phyloP scores from a whole-genome alignment of 768 basidiomycete species.

The Megacollybia marginata region DNA sequence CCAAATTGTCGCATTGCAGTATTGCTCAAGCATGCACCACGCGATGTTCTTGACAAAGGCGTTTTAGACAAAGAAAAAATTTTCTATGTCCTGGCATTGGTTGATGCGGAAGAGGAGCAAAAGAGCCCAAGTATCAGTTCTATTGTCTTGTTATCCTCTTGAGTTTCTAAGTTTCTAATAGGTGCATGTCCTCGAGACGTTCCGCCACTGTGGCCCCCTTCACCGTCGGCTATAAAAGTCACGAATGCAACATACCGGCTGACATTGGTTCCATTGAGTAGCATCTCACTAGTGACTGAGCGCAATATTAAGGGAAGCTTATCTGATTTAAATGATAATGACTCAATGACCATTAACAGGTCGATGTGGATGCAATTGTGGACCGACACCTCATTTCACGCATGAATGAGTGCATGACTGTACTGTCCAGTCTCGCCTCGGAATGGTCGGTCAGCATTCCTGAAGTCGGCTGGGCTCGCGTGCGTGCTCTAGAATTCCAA shows the following conservation, averaged over 20 bases:
- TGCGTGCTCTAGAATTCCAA: slow-evolving; percentile 87
- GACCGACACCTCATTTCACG: slow-evolving; percentile 55
- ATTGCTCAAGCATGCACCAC: slow-evolving; percentile 56
- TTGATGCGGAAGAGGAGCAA: slow-evolving; percentile 50
- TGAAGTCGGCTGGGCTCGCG: slow-evolving; percentile 81
- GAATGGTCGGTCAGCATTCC: slow-evolving; percentile 56
- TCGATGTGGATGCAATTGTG: slow-evolving; percentile 64
- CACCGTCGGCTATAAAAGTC: slow-evolving; percentile 35
- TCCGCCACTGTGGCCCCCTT: slow-evolving; percentile 75
- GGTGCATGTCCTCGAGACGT: slow-evolving; percentile 52
- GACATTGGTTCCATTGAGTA: slow-evolving; percentile 54
- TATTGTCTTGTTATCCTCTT: background rate
- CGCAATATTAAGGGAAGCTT: slow-evolving; percentile 57
- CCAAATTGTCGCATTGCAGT: slow-evolving; percentile 60
- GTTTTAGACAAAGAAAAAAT: slow-evolving; percentile 40
- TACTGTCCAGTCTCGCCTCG: slow-evolving; percentile 40
- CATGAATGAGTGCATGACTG: slow-evolving; percentile 49
- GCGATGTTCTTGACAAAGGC: slow-evolving; percentile 35
- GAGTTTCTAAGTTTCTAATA: slow-evolving; percentile 16
- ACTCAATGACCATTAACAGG: slow-evolving; percentile 32
- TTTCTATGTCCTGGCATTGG: slow-evolving; percentile 69
- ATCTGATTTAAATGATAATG: slow-evolving; percentile 1
- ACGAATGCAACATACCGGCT: slow-evolving; percentile 62
- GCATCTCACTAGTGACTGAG: slow-evolving; percentile 70
- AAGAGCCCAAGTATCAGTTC: slow-evolving; percentile 23